These are phyloP conservation scores for Forsythia viridissima DNA, from an alignment of 257 asterid genomes.

Conservation along the genomic window DNA sequence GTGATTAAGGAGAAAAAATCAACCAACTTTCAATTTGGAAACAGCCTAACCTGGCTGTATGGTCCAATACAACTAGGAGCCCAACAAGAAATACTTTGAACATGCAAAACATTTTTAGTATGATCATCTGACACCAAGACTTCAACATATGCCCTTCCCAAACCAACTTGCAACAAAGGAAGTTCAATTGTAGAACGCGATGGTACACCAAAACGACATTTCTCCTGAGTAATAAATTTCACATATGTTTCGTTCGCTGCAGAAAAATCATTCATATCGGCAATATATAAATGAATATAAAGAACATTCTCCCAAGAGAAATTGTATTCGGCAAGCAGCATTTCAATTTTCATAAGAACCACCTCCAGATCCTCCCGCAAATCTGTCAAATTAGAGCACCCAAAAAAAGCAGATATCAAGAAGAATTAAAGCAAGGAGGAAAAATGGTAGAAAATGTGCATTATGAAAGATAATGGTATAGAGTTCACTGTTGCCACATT, in stretches of 20 bases:
- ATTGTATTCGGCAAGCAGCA: constrained; percentile 51
- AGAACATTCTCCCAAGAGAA: constrained; percentile 91
- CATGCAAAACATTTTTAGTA: constrained; percentile 84
- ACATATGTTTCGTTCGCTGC: constrained; percentile 75
- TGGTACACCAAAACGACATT: constrained; percentile 93
- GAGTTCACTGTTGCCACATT: constrained; percentile 5
- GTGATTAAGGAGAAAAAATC: constrained; percentile 2
- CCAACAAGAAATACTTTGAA: constrained; percentile 96
- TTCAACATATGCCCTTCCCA: constrained; percentile 87
- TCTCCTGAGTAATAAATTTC: constrained; percentile 81
- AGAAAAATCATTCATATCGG: constrained; percentile 75
- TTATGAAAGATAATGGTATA: background rate
- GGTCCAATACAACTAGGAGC: constrained; percentile 99
- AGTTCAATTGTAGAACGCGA: constrained; percentile 94
- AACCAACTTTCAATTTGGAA: constrained; percentile 9
- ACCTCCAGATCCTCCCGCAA: constrained; percentile 63
- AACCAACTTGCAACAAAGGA: constrained; percentile 78
- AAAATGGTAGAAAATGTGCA: constrained; percentile 10
- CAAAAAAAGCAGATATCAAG: constrained; percentile 5
- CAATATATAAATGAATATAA: constrained; percentile 80
- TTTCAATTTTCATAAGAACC: constrained; percentile 65
- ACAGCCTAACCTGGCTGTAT: constrained; percentile 83
- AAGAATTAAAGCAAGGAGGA: background rate
- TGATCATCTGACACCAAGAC: constrained; percentile 74
- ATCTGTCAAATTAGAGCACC: constrained; percentile 47